These are phyloP conservation scores for Geranomyces michiganensis DNA, from an alignment of 192 early-diverging fungal species.

Conservation along the genomic window DNA sequence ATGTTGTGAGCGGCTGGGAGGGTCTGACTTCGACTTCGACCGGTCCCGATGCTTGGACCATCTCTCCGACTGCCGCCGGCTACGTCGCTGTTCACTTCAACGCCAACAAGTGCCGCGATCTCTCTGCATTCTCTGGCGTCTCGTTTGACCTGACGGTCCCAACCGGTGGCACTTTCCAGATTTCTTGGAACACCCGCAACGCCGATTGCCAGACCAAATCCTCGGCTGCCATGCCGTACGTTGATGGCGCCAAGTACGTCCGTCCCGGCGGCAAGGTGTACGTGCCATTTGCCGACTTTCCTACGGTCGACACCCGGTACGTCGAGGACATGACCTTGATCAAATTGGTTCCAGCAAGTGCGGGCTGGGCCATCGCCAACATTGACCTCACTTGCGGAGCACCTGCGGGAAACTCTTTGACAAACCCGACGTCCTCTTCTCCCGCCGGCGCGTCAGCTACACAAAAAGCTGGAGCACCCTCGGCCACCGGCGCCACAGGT, in stretches of 20 bases:
- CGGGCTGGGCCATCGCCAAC: conserved; percentile 31
- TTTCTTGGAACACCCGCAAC: conserved; percentile 22
- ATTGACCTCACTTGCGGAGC: conserved; percentile 10
- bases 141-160: conserved; percentile 18
- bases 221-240: neutral
- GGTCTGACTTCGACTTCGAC: neutral
- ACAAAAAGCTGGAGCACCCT: no score
- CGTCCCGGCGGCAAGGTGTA: neutral
- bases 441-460: no score
- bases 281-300: conserved; percentile 27
- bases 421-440: no score
- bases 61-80: conserved; percentile 1
- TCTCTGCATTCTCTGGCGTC: conserved; percentile 19
- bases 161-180: conserved; percentile 18
- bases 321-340: conserved; percentile 33
- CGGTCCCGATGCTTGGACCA: neutral
- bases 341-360: conserved; percentile 9
- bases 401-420: no score
- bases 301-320: neutral
- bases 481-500: no score
- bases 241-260: conserved; percentile 20
- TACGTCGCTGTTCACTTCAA: conserved; percentile 32
- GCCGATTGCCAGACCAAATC: conserved; percentile 17
- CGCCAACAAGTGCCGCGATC: conserved; percentile 19
- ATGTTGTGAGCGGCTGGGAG: conserved; percentile 13